These are phyloP conservation scores for Ampelocalamus luodianensis DNA, from an alignment of 176 grass and related monocot species.

Conservation along the genomic window DNA sequence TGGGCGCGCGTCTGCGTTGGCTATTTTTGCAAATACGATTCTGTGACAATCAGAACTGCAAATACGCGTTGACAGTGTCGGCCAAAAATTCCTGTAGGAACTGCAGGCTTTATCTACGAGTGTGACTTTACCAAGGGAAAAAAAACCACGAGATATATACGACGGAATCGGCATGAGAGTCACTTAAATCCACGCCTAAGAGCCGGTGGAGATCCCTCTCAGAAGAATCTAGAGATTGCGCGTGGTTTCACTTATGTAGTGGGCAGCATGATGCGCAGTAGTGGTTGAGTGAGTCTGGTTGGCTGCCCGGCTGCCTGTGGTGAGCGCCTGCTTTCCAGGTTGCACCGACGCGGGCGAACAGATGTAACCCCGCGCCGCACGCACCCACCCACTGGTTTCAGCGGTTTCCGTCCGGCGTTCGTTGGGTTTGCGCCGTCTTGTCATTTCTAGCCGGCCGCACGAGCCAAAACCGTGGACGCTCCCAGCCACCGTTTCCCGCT, in stretches of 20 bases:
- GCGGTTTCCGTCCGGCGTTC: neutral
- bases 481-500: neutral
- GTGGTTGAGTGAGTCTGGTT: too few species aligned
- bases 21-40: too few species aligned
- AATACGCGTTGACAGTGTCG: too few species aligned
- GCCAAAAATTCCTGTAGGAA: too few species aligned
- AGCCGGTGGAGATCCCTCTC: neutral
- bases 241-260: neutral
- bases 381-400: constrained; percentile 26
- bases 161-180: neutral
- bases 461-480: constrained; percentile 37
- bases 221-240: neutral
- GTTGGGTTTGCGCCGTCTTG: neutral
- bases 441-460: neutral
- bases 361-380: neutral
- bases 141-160: neutral
- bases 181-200: too few species aligned
- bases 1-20: too few species aligned
- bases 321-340: too few species aligned
- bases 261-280: neutral
- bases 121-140: too few species aligned
- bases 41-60: too few species aligned
- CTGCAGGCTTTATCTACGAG: neutral
- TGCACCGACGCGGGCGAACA: constrained; percentile 2
- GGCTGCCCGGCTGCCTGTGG: too few species aligned